phyloP scores from a whole-genome alignment of 352 stramenopile genomes.

The Phytophthora melonis region DNA sequence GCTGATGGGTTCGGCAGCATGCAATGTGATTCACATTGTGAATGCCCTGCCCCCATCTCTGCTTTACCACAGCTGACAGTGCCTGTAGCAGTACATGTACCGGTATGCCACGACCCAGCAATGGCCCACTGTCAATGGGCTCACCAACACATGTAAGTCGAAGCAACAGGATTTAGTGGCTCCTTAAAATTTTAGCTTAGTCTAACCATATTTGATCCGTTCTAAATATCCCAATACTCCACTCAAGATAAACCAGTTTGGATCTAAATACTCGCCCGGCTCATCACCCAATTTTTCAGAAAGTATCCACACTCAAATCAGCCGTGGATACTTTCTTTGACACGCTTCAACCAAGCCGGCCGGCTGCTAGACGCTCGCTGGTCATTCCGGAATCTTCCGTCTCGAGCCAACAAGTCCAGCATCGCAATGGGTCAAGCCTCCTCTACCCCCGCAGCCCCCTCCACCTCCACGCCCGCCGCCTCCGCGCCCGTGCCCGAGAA shows the following conservation, averaged over 20 bases:
- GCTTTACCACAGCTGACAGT: no score
- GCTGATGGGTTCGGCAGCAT: not conserved
- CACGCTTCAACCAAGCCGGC: not conserved
- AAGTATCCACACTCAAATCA: not conserved
- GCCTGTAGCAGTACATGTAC: no score
- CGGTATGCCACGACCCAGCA: no score
- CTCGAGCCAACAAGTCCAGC: not conserved
- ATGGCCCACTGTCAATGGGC: no score
- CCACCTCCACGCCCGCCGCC: slow-evolving; percentile 18
- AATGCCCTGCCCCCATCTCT: not conserved
- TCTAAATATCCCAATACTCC: not conserved
- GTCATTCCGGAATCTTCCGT: slow-evolving; percentile 20
- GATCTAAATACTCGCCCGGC: not conserved
- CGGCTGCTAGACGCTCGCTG: not conserved
- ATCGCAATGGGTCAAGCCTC: not conserved
- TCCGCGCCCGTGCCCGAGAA: slow-evolving; percentile 9
- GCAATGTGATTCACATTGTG: no score
- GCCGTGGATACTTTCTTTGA: not conserved
- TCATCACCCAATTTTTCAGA: not conserved
- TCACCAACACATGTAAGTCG: not conserved
- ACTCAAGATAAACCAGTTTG: not conserved
- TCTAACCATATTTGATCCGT: not conserved
- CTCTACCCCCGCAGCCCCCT: slow-evolving; percentile 24
- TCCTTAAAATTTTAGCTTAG: no score
- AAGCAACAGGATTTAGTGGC: not conserved